Percentiles rank a stretch among this genome's conserved stretches.
phyloP scores from a whole-genome alignment of 2,329 filamentous ascomycete species.

The Penicillium palitans region DNA sequence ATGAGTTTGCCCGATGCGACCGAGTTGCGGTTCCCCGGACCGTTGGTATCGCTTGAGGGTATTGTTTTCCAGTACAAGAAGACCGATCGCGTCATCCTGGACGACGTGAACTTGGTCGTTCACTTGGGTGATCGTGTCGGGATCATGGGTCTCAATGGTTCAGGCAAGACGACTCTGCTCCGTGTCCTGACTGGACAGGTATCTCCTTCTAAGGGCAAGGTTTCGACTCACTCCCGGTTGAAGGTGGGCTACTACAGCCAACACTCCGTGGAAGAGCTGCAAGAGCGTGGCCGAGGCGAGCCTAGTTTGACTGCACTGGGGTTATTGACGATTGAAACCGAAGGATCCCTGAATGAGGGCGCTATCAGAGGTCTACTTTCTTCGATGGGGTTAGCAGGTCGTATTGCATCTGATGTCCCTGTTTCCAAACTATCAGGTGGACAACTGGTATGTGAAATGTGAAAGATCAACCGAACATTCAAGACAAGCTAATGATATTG shows the following conservation, averaged over 20 bases:
- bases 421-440: constrained; percentile 74
- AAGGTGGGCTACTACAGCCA: constrained; percentile 78
- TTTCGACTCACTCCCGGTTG: constrained; percentile 67
- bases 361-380: constrained; percentile 66
- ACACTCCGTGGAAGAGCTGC: constrained; percentile 70
- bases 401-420: constrained; percentile 71
- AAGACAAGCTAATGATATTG: background rate
- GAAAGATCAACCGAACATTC: background rate
- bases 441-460: constrained; percentile 62
- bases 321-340: constrained; percentile 59
- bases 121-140: constrained; percentile 73
- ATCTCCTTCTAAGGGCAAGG: constrained; percentile 60
- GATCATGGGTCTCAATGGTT: constrained; percentile 75
- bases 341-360: constrained; percentile 61
- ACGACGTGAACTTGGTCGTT: constrained; percentile 67
- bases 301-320: constrained; percentile 63
- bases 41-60: constrained; percentile 70
- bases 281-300: constrained; percentile 54
- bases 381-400: constrained; percentile 68
- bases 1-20: constrained; percentile 63
- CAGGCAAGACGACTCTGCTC: constrained; percentile 78
- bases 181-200: constrained; percentile 65
- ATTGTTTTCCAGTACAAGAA: constrained; percentile 64
- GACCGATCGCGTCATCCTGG: constrained; percentile 52
- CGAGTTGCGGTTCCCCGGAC: constrained; percentile 72